These are phyloP conservation scores for Carex arenaria DNA, from an alignment of 202 grass and related monocot genomes.

Conservation along the genomic window DNA sequence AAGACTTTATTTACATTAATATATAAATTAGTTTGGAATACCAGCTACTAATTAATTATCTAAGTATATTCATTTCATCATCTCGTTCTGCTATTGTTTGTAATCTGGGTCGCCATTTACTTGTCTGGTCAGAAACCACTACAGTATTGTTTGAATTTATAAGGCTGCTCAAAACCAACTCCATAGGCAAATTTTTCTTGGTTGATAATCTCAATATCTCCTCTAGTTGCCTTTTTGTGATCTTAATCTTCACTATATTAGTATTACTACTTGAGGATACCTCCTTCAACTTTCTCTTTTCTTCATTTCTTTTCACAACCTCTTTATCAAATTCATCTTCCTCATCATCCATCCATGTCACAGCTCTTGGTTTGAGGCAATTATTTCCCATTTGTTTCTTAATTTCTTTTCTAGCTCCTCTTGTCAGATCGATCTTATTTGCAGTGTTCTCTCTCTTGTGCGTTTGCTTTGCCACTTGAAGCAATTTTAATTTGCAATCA, in stretches of 20 bases:
- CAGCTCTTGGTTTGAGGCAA: conserved; percentile 21
- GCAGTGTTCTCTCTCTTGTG: not conserved
- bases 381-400: conserved; percentile 23
- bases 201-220: conserved; percentile 16
- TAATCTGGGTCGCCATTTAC: conserved; percentile 13
- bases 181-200: not conserved
- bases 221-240: conserved; percentile 31
- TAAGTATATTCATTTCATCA: not conserved
- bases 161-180: conserved; percentile 10
- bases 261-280: not conserved
- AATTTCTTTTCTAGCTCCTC: not conserved
- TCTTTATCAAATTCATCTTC: conserved; percentile 2
- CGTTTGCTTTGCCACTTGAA: not conserved
- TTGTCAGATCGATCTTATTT: not conserved
- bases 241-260: conserved; percentile 15
- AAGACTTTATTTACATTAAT: not conserved
- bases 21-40: not conserved
- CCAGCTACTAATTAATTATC: not conserved
- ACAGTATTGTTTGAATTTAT: not conserved
- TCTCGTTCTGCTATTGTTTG: conserved; percentile 14
- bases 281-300: not conserved
- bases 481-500: not conserved
- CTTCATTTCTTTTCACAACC: not conserved
- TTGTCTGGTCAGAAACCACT: conserved; percentile 4
- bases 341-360: conserved; percentile 24